phyloP scores from a whole-genome alignment of 164 flowering plant species.

The Platanus orientalis region DNA sequence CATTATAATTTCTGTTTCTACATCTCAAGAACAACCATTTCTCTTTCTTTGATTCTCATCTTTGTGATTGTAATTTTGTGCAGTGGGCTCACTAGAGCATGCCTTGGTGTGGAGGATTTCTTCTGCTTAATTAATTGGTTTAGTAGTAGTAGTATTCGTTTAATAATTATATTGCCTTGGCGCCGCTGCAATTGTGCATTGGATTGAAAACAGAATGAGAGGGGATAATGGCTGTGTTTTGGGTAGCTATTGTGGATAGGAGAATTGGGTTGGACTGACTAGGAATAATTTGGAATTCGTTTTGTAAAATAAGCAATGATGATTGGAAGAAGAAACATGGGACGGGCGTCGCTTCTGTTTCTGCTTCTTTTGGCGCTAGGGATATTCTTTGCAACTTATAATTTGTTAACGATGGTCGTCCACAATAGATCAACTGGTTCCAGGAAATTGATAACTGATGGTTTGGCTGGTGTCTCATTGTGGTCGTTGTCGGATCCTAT shows the following conservation, averaged over 20 bases:
- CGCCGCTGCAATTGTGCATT: background rate
- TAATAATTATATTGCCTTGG: background rate
- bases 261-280: slow-evolving; percentile 2
- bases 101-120: background rate
- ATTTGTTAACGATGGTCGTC: slow-evolving; percentile 43
- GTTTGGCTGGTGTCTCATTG: slow-evolving; percentile 8
- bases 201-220: background rate
- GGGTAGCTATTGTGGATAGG: background rate
- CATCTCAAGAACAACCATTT: background rate
- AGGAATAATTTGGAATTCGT: background rate
- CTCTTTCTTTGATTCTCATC: background rate
- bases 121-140: background rate
- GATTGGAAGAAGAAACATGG: slow-evolving; percentile 44
- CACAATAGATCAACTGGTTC: slow-evolving; percentile 25
- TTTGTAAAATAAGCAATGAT: slow-evolving; percentile 1
- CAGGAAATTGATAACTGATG: slow-evolving; percentile 17
- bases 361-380: slow-evolving; percentile 47
- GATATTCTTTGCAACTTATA: slow-evolving; percentile 56
- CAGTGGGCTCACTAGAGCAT: background rate
- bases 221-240: background rate
- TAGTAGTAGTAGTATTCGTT: too few species aligned
- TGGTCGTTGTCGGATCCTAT: slow-evolving; percentile 41
- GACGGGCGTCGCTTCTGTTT: slow-evolving; percentile 39
- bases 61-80: background rate
- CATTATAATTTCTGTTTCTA: background rate